These are phyloP conservation scores for Cytospora leucostoma DNA, from an alignment of 2,329 filamentous ascomycete species.

Conservation along the genomic window DNA sequence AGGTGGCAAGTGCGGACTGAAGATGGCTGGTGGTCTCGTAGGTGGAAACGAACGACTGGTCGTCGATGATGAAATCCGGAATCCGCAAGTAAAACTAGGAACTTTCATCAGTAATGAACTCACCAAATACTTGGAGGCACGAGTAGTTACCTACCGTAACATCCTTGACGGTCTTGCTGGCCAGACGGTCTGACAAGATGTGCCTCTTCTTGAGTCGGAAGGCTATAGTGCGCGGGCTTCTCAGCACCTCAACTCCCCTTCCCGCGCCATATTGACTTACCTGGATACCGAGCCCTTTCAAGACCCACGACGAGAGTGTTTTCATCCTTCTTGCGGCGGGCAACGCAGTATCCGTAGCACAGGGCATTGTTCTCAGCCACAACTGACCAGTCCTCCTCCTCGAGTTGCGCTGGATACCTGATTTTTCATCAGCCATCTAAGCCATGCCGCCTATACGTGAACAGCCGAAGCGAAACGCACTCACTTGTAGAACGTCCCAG, in stretches of 20 bases:
- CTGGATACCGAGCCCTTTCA: conserved; percentile 1
- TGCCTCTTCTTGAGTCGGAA: background rate
- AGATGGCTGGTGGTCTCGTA: conserved; percentile 6
- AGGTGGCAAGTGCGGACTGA: background rate
- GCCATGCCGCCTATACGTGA: background rate
- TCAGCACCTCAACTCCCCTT: background rate
- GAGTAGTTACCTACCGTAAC: background rate
- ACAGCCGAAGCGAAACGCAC: background rate
- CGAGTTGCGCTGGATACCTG: background rate
- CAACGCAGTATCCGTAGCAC: background rate
- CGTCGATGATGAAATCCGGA: background rate
- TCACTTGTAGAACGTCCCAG: background rate
- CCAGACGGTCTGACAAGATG: background rate
- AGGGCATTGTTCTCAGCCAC: background rate
- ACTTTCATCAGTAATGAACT: background rate
- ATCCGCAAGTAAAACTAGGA: background rate
- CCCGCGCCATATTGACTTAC: background rate
- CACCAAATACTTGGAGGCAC: too few relatives aligned
- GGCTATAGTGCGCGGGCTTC: background rate
- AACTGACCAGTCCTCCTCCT: conserved; percentile 1
- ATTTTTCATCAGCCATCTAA: background rate
- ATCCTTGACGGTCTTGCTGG: conserved; percentile 1
- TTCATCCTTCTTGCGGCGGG: background rate
- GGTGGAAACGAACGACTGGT: background rate
- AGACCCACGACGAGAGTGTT: background rate